These are phyloP conservation scores for Pugionium cornutum DNA, from an alignment of 345 rosid genomes.

Conservation along the genomic window DNA sequence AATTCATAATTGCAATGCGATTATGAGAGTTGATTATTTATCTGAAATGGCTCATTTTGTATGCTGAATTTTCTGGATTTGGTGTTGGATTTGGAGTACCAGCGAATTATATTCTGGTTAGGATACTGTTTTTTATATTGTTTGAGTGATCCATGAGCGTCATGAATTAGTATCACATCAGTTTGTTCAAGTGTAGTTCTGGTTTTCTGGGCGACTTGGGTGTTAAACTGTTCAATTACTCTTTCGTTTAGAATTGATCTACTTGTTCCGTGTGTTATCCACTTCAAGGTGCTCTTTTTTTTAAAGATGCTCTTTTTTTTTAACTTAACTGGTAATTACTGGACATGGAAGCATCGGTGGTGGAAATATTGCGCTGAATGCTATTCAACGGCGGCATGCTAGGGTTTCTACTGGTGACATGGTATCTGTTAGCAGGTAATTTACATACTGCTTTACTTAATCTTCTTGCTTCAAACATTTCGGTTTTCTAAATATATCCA, in stretches of 20 bases:
- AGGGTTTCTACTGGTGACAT: conserved; percentile 83
- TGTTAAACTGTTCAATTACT: neutral
- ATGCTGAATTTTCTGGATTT: neutral
- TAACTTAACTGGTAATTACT: conserved; percentile 64
- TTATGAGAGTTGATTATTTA: neutral
- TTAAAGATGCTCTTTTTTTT: conserved; percentile 15
- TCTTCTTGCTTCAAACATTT: neutral
- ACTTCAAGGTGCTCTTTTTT: neutral
- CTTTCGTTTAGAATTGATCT: conserved; percentile 1
- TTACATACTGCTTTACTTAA: neutral
- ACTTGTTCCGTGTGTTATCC: neutral
- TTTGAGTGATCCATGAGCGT: conserved; percentile 6
- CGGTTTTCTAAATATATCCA: neutral
- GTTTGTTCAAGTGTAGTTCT: neutral
- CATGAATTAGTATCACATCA: too few relatives aligned
- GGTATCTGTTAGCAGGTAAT: conserved; percentile 67
- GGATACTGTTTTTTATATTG: conserved; percentile 1
- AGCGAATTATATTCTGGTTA: neutral
- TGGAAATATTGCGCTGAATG: conserved; percentile 74
- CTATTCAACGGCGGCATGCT: conserved; percentile 82
- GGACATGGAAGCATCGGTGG: conserved; percentile 64
- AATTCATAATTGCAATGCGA: neutral
- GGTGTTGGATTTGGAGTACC: conserved; percentile 5
- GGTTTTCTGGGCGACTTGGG: neutral
- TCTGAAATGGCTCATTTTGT: neutral